Conservation (phyloP, 495 filamentous ascomycete genomes). For the Pyronema domesticum region DNA sequence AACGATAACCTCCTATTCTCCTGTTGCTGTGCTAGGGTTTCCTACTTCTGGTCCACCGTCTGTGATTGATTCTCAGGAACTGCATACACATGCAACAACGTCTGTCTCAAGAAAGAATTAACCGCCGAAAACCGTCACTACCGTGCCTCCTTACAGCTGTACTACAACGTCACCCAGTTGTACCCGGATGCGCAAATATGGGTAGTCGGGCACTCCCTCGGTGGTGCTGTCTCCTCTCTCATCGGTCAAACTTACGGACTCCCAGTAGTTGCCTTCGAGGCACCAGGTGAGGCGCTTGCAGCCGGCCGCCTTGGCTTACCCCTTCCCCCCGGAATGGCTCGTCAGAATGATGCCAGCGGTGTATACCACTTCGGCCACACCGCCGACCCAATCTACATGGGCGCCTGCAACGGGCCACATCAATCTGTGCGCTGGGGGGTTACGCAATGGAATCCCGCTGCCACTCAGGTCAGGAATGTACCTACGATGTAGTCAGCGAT, state of each 20-base stretch:
- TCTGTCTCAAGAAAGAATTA: constrained; percentile 61
- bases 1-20: constrained; percentile 97
- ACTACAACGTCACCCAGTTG: constrained; percentile 73
- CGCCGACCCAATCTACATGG: constrained; percentile 88
- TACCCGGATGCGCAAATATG: constrained; percentile 79
- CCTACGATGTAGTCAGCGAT: constrained; percentile 79
- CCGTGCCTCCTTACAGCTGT: constrained; percentile 65
- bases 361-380: constrained; percentile 82
- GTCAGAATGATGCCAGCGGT: constrained; percentile 32
- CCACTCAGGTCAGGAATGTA: constrained; percentile 71
- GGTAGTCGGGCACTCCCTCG: constrained; percentile 78
- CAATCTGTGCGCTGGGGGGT: constrained; percentile 75
- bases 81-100: constrained; percentile 68
- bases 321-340: constrained; percentile 45
- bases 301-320: constrained; percentile 74
- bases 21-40: constrained; percentile 90
- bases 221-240: constrained; percentile 67
- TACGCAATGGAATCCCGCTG: constrained; percentile 87
- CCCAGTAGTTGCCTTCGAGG: constrained; percentile 77
- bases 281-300: constrained; percentile 73
- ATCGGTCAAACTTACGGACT: constrained; percentile 80
- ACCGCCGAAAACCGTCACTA: constrained; percentile 79
- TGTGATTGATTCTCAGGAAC: constrained; percentile 75
- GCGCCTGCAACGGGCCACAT: constrained; percentile 80
- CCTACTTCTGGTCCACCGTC: constrained; percentile 72